Base-by-base conservation (phyloP, 108 stramenopile species). In the Cyclotella choctawhatcheeana region DNA sequence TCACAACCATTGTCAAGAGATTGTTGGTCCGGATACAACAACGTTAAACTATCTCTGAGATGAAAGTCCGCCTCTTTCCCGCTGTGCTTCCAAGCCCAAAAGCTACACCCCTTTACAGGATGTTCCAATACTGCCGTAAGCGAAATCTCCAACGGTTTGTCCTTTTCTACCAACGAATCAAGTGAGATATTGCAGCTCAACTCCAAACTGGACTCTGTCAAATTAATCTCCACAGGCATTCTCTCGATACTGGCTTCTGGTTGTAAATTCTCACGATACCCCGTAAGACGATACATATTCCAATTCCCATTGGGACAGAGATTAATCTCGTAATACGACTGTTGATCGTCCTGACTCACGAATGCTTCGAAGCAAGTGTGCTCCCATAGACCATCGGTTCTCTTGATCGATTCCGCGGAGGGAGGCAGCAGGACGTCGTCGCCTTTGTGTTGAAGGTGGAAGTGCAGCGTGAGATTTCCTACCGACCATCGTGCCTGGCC, bases 321-420 rank as follows among this genome's bases (percentile, higher is more conserved):
- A 56, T 56, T 56, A 30, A 56, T 56, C 55, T 56, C 55, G 29
- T 30, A 56, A n/a, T 56, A 56, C 12, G 29, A 27, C 30, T 56
- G 27, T 10, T 56, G 29, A 14, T n/a, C 29, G 4, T 10, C 8
- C 55, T 56, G 27, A n/a, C 55, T 31, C 29, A 56, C 55, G n/a
- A 56, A 56, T 12, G 55, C 55, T 56, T 56, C 55, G 29, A 56
- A 56, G 29, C 55, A 56, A 5, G 55, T 56, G n/a, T 56, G 55
- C n/a, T 56, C 55, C 55, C 55, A 56, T 13, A 56, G 55, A 18
- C 55, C 55, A 13, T 56, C 55, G 30, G 29, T 13, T 14, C 55
- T 27, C 10, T 30, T 27, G 29, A 13, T 12, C 13, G 55, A 30
- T 30, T 12, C 29, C 1, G 4, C 29, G 29, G 29, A 30, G 29